Evolutionary conservation across 106 monocot species (phyloP), one percentile per base, ranked within the genome.

Genomic region (Vanilla planifolia): DNA sequence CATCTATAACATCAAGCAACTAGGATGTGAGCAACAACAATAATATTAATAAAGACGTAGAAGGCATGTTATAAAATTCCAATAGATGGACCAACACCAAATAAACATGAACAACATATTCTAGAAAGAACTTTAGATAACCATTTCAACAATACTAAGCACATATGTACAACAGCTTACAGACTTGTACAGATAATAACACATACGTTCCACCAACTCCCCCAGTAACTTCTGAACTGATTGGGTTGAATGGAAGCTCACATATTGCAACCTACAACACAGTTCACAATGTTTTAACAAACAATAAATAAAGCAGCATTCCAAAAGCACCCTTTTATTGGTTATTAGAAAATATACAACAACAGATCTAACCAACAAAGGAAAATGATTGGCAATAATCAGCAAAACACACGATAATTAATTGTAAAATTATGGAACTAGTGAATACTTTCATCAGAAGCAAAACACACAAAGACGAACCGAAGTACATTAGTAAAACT

Each of bases 131-230:
- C 5, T 46, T 51, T 6, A 71, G 3, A 59, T 15, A 13, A 9
- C 27, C 32, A 26, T 16, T 22, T 22, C 11, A 21, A 51, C 6
- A 25, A 19, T 61, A n/a, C 36, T 60, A 4, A 61, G 14, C 51
- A 39, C 39, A 27, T 41, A 25, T 26, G 33, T 17, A 24, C 13
- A 32, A 45, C 35, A 9, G 43, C 4, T 53, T 53, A n/a, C 3
- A 15, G 13, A n/a, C 29, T 53, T 30, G 16, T 16, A 32, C 15
- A 16, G 28, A 51, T 53, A 1, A 53, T 15, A 2, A 53, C 28
- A 53, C 96, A 80, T 88, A 99, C 98, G 98, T 99, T 80, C 98
- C 98, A 75, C 98, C 98, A 24, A 88, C 67, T 80, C 98, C 98
- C 32, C 98, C 98, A 42, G 73, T 58, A 26, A 62, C 64, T 64